phyloP scores from a whole-genome alignment of 1,139 yeast species.

The Suhomyces bokatorum region DNA sequence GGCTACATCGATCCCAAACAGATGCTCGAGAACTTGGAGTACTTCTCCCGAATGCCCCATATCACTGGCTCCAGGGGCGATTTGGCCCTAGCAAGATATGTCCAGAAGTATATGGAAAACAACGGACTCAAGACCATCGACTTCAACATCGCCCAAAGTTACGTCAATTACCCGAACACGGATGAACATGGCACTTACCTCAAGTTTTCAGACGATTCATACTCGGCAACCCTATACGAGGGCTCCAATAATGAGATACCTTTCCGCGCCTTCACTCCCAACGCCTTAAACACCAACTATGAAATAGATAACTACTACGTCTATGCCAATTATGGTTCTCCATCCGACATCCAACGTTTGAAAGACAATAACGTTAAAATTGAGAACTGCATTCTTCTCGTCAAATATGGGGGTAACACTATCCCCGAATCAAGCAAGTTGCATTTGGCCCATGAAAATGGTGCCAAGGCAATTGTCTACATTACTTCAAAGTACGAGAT shows the following conservation, averaged over 20 bases:
- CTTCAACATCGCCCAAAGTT: conserved; percentile 52
- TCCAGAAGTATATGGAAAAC: conserved; percentile 56
- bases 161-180: conserved; percentile 54
- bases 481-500: conserved; percentile 30
- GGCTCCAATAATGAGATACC: conserved; percentile 39
- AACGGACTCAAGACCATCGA: conserved; percentile 57
- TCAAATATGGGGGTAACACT: conserved; percentile 56
- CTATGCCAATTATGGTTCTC: conserved; percentile 59
- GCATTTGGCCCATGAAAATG: conserved; percentile 29
- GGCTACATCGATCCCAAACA: conserved; percentile 54
- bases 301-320: conserved; percentile 59
- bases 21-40: conserved; percentile 71
- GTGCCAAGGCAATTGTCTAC: conserved; percentile 40
- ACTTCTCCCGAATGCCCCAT: conserved; percentile 82
- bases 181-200: conserved; percentile 29
- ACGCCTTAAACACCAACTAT: conserved; percentile 50
- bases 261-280: conserved; percentile 63
- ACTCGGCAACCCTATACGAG: conserved; percentile 41
- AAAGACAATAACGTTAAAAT: conserved; percentile 34
- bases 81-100: conserved; percentile 63
- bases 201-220: conserved; percentile 36
- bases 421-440: conserved; percentile 43
- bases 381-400: conserved; percentile 51
- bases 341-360: conserved; percentile 55
- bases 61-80: conserved; percentile 88